Base-by-base conservation (phyloP, 306 rosid species). In the Medicago truncatula region DNA sequence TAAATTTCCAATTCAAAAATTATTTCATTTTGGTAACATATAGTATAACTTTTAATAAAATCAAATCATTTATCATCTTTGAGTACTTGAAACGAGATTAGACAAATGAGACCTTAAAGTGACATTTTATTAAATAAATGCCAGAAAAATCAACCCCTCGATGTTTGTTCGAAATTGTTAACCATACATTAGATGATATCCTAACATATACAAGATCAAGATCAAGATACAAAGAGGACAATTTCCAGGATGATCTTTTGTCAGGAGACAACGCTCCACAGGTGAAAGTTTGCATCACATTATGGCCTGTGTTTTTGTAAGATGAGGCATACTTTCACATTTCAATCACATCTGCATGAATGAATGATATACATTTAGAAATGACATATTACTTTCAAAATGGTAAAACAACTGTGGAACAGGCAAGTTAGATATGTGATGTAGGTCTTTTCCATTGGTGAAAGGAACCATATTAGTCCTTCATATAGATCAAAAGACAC, bases 331-430 rank as follows among this genome's bases (percentile, higher is more conserved):
- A 76, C 80, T 75, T 78, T 80, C 69, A n/a, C 31, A 46, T 63
- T 79, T 79, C 86, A 73, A 60, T 80, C 84, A 23, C 81, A 76
- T 68, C 93, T 87, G 87, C 88, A 85, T 73, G 21, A 77, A 67
- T 65, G 14, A 39, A 34, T 14, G 46, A 38, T 14, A 36, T 3
- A 21, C 58, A 47, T 52, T 69, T 70, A 83, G 71, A 53, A 53
- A 53, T 50, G 34, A 49, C n/a, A 18, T 18, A 40, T n/a, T 50
- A 40, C 28, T 54, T 23, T 13, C 43, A 75, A 67, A 65, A 65
- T 17, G 50, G 62, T 25, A 64, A 72, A 41, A 63, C 28, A 40
- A 78, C 14, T 40, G 23, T 28, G 39, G 16, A 58, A 60, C 57
- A 56, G 31, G n/a, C 34, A 53, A 44, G 15, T 3, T 43, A 47